Conservation (phyloP, 179 eudicot genomes). For the Dionaea muscipula region DNA sequence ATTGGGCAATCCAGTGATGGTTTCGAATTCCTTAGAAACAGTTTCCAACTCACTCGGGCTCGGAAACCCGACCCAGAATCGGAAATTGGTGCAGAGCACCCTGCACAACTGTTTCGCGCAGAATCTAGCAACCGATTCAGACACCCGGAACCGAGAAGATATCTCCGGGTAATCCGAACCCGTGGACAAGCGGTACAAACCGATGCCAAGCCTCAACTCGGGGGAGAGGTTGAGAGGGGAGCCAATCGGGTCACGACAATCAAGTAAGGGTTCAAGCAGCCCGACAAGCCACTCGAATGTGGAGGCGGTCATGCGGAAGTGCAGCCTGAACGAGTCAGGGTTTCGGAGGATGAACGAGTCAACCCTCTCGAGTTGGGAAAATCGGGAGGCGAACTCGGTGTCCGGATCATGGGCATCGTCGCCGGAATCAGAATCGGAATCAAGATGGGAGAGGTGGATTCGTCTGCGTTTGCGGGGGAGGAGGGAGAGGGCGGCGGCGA, state of each 20-base stretch:
- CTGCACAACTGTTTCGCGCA: conserved; percentile 69
- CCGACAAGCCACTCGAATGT: conserved; percentile 73
- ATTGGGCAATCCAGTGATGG: conserved; percentile 44
- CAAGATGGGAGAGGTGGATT: conserved; percentile 3
- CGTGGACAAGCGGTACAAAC: conserved; percentile 46
- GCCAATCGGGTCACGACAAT: conserved; percentile 72
- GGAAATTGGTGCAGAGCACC: conserved; percentile 69
- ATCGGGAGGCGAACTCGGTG: conserved; percentile 15
- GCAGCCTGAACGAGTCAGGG: conserved; percentile 40
- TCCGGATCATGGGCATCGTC: neutral
- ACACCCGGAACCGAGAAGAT: conserved; percentile 39
- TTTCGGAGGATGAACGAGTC: conserved; percentile 24
- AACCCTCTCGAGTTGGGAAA: conserved; percentile 19
- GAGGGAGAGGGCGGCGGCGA: neutral
- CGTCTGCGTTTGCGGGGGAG: conserved; percentile 27
- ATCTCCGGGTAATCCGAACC: conserved; percentile 54
- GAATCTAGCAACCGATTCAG: conserved; percentile 31
- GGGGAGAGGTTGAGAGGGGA: conserved; percentile 35
- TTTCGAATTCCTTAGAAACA: conserved; percentile 28
- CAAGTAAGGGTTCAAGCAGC: conserved; percentile 69
- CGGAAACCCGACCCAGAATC: conserved; percentile 83
- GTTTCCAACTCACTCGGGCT: conserved; percentile 30
- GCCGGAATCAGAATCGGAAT: conserved; percentile 6
- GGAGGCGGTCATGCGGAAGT: conserved; percentile 48
- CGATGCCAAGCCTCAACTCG: conserved; percentile 62